phyloP scores from a whole-genome alignment of 148 eudicot genomes.

The Arbutus unedo region DNA sequence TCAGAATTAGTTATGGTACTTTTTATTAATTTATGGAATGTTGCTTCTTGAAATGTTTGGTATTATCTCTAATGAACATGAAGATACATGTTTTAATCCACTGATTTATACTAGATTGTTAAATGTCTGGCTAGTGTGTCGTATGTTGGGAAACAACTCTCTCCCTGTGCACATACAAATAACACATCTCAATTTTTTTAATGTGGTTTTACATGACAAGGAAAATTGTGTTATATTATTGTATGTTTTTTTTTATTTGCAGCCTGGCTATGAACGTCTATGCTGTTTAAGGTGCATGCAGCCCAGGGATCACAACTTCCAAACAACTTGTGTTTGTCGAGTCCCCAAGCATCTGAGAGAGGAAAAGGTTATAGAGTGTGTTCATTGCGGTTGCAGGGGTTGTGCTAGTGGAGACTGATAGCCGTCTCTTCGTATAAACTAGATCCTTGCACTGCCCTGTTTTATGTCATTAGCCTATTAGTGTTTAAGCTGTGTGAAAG shows the following conservation, averaged over 20 bases:
- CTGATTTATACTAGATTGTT: background rate
- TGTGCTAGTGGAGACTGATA: constrained; percentile 87
- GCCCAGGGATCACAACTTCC: constrained; percentile 87
- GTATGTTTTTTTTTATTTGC: constrained; percentile 23
- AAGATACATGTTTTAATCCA: background rate
- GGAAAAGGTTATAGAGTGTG: constrained; percentile 83
- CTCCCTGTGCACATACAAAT: background rate
- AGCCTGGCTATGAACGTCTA: constrained; percentile 90
- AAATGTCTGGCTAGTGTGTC: background rate
- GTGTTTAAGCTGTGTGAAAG: background rate
- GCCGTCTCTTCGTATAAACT: background rate
- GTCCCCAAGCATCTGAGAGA: constrained; percentile 90
- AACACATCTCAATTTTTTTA: background rate
- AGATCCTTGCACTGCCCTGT: background rate
- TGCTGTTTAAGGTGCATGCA: constrained; percentile 87
- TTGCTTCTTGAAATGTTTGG: background rate
- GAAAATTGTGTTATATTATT: background rate
- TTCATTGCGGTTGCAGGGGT: constrained; percentile 81
- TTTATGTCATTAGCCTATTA: background rate
- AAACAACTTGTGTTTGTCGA: constrained; percentile 86
- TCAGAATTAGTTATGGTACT: background rate
- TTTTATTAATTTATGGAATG: background rate
- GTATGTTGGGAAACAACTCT: background rate
- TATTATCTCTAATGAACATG: no score
- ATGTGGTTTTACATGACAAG: background rate